phyloP scores from a whole-genome alignment of 257 asterid genomes.

The Leptodermis oblonga region DNA sequence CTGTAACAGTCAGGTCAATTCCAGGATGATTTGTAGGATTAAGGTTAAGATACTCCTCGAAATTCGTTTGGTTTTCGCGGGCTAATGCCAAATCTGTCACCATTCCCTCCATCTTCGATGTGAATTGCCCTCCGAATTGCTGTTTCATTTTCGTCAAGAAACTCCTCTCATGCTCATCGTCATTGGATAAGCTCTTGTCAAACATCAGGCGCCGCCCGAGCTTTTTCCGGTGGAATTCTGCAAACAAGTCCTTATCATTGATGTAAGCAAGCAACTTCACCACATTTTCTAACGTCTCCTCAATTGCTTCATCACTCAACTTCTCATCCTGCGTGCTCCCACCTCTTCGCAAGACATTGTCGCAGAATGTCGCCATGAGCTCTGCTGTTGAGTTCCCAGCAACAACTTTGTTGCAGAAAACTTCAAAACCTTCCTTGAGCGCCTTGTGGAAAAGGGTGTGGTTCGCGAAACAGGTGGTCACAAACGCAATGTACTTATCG shows the following conservation, averaged over 20 bases:
- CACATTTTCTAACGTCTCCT: neutral
- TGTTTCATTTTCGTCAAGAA: neutral
- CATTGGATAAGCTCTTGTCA: neutral
- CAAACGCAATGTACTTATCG: neutral
- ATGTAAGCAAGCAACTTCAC: neutral
- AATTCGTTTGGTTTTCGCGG: neutral
- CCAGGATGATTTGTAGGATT: too few relatives aligned
- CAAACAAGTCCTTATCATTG: neutral
- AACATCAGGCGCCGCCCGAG: neutral
- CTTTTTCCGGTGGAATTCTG: neutral
- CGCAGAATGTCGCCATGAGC: neutral
- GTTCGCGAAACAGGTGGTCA: neutral
- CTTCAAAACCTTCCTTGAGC: neutral
- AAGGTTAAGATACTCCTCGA: neutral
- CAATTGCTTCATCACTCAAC: neutral
- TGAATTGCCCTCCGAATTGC: neutral
- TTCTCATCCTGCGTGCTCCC: neutral
- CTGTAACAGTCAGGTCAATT: neutral
- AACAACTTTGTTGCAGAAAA: neutral
- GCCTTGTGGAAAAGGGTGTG: neutral
- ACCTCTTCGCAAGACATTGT: neutral
- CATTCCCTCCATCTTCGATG: slow-evolving; percentile 5
- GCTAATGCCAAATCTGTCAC: neutral
- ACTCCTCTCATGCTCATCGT: neutral
- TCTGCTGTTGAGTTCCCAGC: neutral